Evolutionary conservation across 768 basidiomycete species (phyloP).

Genomic region (Hypholoma sublateritium): DNA sequence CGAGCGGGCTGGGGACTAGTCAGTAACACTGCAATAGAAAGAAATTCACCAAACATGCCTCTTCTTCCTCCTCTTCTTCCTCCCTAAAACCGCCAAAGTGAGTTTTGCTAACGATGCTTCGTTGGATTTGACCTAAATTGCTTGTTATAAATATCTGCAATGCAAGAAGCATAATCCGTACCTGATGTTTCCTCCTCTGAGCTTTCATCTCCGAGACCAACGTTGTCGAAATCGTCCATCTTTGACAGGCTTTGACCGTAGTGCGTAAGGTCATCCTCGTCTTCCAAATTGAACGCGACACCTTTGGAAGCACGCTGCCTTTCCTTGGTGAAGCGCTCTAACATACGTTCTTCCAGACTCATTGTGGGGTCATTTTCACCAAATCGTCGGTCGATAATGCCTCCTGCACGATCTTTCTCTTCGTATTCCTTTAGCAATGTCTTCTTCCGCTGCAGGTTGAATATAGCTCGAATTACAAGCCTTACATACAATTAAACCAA

Average conservation of each 20-base stretch:
- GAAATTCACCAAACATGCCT: conserved; percentile 32
- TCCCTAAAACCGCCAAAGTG: conserved; percentile 89
- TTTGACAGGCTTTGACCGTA: conserved; percentile 88
- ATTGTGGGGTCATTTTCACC: conserved; percentile 93
- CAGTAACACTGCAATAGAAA: too few species aligned
- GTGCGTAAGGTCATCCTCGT: conserved; percentile 88
- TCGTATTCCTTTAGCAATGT: conserved; percentile 87
- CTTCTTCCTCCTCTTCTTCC: conserved; percentile 54
- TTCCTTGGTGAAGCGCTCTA: conserved; percentile 93
- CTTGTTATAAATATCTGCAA: background rate
- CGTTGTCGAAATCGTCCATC: conserved; percentile 80
- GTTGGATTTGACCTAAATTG: conserved; percentile 63
- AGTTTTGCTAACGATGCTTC: conserved; percentile 58
- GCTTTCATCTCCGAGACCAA: conserved; percentile 57
- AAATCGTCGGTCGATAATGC: conserved; percentile 91
- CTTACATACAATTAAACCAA: background rate
- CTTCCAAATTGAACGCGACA: conserved; percentile 84
- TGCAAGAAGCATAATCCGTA: conserved; percentile 19
- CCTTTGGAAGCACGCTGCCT: conserved; percentile 78
- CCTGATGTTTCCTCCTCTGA: conserved; percentile 51
- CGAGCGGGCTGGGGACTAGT: conserved; percentile 57
- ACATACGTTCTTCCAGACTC: conserved; percentile 95
- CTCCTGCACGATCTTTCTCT: conserved; percentile 78
- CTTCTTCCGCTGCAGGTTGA: conserved; percentile 66
- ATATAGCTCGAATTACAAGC: background rate